A percentile compares a stretch with the other conserved stretches of the same genome.
Evolutionary conservation across 2,329 filamentous ascomycete genomes (phyloP).

Genomic region (Orbilia quercus): DNA sequence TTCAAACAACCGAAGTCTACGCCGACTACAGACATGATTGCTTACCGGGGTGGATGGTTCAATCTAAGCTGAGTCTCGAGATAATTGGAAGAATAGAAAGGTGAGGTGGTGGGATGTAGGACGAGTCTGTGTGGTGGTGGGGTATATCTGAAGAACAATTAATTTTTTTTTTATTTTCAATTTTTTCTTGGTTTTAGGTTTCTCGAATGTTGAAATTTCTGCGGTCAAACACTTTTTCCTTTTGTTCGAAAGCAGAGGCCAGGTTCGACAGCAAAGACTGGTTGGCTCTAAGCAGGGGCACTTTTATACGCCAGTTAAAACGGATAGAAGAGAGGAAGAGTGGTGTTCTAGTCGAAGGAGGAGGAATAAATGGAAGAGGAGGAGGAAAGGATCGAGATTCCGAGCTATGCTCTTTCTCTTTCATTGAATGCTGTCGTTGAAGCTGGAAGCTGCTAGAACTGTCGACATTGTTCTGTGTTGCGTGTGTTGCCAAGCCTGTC

Average conservation of each 20-base stretch:
- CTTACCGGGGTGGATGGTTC: conserved; percentile 6
- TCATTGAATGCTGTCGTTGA: neutral
- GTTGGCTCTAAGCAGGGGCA: neutral
- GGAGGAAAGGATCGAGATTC: neutral
- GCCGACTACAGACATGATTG: conserved; percentile 66
- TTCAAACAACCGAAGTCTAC: conserved; percentile 96
- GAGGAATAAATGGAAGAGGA: conserved; percentile 7
- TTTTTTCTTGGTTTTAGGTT: conserved; percentile 4
- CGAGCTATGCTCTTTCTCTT: neutral
- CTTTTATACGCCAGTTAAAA: conserved; percentile 22
- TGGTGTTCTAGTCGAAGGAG: neutral
- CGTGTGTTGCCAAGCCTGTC: conserved; percentile 16
- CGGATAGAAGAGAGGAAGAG: conserved; percentile 7
- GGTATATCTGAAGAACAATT: conserved; percentile 4
- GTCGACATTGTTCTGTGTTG: conserved; percentile 18
- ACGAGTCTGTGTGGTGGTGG: neutral
- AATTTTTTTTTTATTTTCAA: conserved; percentile 1
- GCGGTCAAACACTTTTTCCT: conserved; percentile 19
- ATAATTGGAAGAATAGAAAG: neutral
- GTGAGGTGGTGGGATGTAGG: neutral
- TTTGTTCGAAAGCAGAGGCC: conserved; percentile 4
- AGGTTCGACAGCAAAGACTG: neutral
- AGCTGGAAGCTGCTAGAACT: conserved; percentile 51
- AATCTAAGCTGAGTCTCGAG: conserved; percentile 2
- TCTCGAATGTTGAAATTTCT: conserved; percentile 8